Base-by-base conservation (phyloP, 2,329 filamentous ascomycete genomes). In the Penicillium hordei region DNA sequence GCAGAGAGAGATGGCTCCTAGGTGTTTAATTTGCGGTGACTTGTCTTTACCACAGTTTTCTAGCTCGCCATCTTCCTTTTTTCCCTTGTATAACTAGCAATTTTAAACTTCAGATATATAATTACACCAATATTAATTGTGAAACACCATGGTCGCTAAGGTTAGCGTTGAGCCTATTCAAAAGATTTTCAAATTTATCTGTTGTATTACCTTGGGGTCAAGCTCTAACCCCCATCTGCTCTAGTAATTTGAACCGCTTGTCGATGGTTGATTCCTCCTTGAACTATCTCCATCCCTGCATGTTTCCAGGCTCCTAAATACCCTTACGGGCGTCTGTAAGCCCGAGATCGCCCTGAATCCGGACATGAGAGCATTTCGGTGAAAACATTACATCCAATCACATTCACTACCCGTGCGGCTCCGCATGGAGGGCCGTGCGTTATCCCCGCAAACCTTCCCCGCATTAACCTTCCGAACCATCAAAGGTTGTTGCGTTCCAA, bases 371-470 rank as follows among this genome's bases (percentile, higher is more conserved):
- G 36, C 4, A 33, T 25, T 34, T 46, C 25, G 19, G 34, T 39
- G 8, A n/a, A 13, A n/a, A 19, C 9, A 4, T 21, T 23, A 0
- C n/a, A 23, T 31, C 36, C 44, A 55, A 49, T 48, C 15, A 19
- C 13, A 19, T 21, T 13, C 10, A 23, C 3, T 17, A 12, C 25
- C 21, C n/a, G 51, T 62, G 60, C 60, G 60, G 60, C 51, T 44
- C 60, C 60, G 60, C 60, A 62, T 34, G n/a, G 27, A 9, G 27
- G 48, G 13, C 33, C 31, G 48, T 50, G 48, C 48, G n/a, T 19
- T 19, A 52, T 34, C 44, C 29, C 60, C 58, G 51, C 58, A 53
- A 58, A 54, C 25, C 19, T 58, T 56, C 60, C 52, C 58, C 60
- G 51, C 60, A 55, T 45, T 23, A 52, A n/a, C 21, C 34, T 44